A percentile compares a stretch with the other conserved stretches of the same genome.
phyloP scores from a whole-genome alignment of 805 yeast genomes.

The Nakazawaea wickerhamii region DNA sequence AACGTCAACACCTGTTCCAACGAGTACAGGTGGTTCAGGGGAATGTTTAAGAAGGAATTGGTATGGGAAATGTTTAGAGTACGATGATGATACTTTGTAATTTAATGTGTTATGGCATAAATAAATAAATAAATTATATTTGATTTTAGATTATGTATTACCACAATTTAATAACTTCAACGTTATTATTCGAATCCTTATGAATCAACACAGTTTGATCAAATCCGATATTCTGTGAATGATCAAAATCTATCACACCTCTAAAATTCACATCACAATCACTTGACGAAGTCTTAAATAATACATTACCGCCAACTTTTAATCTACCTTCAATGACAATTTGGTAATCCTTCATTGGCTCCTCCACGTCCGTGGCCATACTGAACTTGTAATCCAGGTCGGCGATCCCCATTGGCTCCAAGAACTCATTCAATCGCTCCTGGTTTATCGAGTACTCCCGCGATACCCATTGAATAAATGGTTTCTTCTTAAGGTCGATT shows the following conservation, averaged over 20 bases:
- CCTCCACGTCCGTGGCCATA: slow-evolving; percentile 21
- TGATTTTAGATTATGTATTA: too few species aligned
- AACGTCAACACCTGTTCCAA: slow-evolving; percentile 19
- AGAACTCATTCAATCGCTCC: slow-evolving; percentile 23
- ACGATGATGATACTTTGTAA: slow-evolving; percentile 20
- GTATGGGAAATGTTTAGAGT: slow-evolving; percentile 61
- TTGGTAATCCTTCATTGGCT: slow-evolving; percentile 23
- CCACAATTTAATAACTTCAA: slow-evolving; percentile 26
- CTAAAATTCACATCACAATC: slow-evolving; percentile 25
- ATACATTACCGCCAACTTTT: slow-evolving; percentile 18
- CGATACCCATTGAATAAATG: slow-evolving; percentile 13
- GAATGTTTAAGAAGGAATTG: slow-evolving; percentile 53
- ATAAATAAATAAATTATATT: too few species aligned
- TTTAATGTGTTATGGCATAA: too few species aligned
- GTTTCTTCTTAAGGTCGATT: slow-evolving; percentile 18
- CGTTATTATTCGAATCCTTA: slow-evolving; percentile 20
- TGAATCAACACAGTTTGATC: slow-evolving; percentile 22
- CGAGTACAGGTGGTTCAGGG: slow-evolving; percentile 20
- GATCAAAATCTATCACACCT: slow-evolving; percentile 32
- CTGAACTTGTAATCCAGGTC: slow-evolving; percentile 15
- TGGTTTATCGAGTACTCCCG: slow-evolving; percentile 17
- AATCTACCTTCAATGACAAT: slow-evolving; percentile 27
- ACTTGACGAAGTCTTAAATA: slow-evolving; percentile 17
- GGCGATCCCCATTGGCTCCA: slow-evolving; percentile 25
- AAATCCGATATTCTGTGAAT: slow-evolving; percentile 27